phyloP scores from a whole-genome alignment of 2,329 filamentous ascomycete species.

The Rutstroemia sp. region DNA sequence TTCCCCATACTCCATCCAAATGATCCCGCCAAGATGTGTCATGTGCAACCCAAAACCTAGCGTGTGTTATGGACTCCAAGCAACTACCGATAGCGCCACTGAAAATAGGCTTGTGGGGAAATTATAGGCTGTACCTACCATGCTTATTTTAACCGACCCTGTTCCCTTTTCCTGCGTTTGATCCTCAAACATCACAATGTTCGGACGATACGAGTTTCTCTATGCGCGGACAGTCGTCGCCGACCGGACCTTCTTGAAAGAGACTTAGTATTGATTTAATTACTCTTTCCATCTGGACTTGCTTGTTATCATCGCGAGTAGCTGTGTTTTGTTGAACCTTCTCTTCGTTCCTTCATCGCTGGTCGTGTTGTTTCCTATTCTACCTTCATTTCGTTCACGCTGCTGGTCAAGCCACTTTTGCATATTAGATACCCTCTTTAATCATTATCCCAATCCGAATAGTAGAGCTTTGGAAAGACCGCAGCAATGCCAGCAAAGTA shows the following conservation, averaged over 20 bases:
- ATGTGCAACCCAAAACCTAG: too few species aligned
- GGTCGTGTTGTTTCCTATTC: constrained; percentile 1
- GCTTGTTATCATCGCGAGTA: background rate
- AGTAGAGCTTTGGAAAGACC: too few species aligned
- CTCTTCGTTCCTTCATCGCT: background rate
- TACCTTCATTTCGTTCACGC: background rate
- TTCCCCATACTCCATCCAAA: too few species aligned
- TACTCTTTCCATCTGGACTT: background rate
- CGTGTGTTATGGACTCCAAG: too few species aligned
- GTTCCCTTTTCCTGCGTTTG: background rate
- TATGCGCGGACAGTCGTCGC: too few species aligned
- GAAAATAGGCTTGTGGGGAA: background rate
- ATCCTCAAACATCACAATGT: background rate
- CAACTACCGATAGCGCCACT: too few species aligned
- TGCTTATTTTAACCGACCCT: background rate
- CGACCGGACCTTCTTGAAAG: too few species aligned
- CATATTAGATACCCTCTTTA: background rate
- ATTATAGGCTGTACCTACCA: background rate
- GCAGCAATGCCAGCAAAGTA: constrained; percentile 23
- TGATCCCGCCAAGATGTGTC: too few species aligned
- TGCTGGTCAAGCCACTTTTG: background rate
- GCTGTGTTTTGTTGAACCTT: background rate
- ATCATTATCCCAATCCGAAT: background rate
- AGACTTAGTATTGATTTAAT: too few species aligned
- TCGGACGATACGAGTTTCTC: too few species aligned